These are phyloP conservation scores for Colletotrichum tabaci DNA, from an alignment of 2,329 filamentous ascomycete species.

Conservation along the genomic window DNA sequence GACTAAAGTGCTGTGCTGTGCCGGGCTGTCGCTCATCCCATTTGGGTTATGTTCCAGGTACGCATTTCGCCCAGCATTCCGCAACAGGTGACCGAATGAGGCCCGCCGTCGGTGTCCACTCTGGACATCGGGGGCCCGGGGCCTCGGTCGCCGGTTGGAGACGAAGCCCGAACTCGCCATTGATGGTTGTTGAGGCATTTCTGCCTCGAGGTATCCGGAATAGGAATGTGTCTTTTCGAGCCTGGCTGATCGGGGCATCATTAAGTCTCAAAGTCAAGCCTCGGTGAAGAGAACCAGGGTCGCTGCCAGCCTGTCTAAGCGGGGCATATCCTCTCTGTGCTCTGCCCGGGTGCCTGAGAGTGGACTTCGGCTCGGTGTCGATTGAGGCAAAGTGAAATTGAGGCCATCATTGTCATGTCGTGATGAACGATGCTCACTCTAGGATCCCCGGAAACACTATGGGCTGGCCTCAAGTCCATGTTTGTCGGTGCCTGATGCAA, in stretches of 20 bases:
- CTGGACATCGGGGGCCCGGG: background rate
- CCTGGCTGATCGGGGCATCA: background rate
- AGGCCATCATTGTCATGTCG: background rate
- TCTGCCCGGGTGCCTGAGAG: background rate
- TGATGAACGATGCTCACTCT: background rate
- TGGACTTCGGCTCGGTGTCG: background rate
- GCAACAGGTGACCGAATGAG: constrained; percentile 19
- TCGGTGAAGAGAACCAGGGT: constrained; percentile 1
- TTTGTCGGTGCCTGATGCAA: background rate
- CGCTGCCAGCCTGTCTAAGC: no score
- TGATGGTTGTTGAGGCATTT: background rate
- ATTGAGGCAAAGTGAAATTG: background rate
- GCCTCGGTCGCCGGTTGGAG: background rate
- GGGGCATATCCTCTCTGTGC: no score
- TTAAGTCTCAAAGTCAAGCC: background rate
- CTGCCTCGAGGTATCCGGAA: background rate
- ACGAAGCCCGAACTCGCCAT: background rate
- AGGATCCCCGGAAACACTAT: background rate
- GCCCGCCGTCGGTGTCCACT: background rate
- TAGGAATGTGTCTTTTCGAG: background rate
- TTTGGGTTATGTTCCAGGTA: background rate
- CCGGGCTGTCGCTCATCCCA: background rate
- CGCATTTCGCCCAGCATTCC: background rate
- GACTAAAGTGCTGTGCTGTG: constrained; percentile 24
- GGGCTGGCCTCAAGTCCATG: background rate